A percentile compares a stretch with the other conserved stretches of the same genome.
These are phyloP conservation scores for Verbena officinalis DNA, from an alignment of 257 asterid species.

Conservation along the genomic window DNA sequence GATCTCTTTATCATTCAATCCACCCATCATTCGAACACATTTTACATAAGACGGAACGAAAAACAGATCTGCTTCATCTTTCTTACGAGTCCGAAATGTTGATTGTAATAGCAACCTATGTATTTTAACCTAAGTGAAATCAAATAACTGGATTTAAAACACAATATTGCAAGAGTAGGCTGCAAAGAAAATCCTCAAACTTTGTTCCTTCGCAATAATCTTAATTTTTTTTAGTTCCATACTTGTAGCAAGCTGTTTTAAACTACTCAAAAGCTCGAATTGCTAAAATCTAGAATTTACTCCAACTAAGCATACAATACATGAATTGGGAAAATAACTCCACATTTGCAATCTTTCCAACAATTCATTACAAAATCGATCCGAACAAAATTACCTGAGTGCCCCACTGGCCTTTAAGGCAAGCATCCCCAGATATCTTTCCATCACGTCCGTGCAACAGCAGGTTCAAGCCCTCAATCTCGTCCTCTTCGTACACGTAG, in stretches of 20 bases:
- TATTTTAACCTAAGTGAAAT: conserved; percentile 71
- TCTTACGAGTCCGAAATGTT: conserved; percentile 64
- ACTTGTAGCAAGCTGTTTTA: not conserved
- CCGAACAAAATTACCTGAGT: conserved; percentile 56
- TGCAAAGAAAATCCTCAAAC: not conserved
- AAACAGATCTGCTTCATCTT: conserved; percentile 88
- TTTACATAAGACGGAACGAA: conserved; percentile 89
- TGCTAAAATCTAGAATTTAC: not conserved
- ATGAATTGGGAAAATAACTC: not conserved
- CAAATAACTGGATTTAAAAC: conserved; percentile 1
- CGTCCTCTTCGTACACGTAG: conserved; percentile 84
- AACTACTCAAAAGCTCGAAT: not conserved
- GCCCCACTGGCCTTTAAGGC: conserved; percentile 97
- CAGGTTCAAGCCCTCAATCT: conserved; percentile 72
- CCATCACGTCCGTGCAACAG: conserved; percentile 81
- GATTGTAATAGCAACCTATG: conserved; percentile 80
- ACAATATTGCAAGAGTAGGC: not conserved
- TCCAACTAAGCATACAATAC: not conserved
- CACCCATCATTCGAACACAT: conserved; percentile 95
- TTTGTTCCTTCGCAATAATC: too few species aligned
- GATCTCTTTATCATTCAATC: conserved; percentile 87
- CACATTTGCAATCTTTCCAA: not conserved
- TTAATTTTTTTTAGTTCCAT: not conserved
- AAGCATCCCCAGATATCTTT: conserved; percentile 66
- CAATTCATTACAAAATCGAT: not conserved